Conservation (phyloP, 306 rosid genomes). For the Cucurbita maxima region DNA sequence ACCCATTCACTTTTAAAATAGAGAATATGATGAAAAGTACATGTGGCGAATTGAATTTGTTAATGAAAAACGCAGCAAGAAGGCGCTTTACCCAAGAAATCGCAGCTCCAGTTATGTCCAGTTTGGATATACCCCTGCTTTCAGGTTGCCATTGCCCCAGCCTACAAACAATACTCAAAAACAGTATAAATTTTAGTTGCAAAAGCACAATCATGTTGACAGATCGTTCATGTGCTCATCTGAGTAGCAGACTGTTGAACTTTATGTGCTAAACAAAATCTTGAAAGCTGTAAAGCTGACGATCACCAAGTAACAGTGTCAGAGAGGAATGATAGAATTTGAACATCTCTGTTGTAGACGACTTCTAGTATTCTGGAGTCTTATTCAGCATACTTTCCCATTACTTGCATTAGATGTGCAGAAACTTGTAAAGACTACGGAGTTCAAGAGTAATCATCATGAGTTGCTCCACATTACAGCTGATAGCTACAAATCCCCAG, state of each 20-base stretch:
- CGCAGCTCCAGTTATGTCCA: constrained; percentile 6
- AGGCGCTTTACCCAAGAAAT: constrained; percentile 6
- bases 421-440: constrained; percentile 18
- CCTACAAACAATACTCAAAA: not conserved
- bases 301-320: constrained; percentile 14
- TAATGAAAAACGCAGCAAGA: constrained; percentile 19
- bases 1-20: not conserved
- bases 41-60: constrained; percentile 2
- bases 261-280: constrained; percentile 22
- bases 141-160: not conserved
- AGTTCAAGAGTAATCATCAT: constrained; percentile 7
- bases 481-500: constrained; percentile 13
- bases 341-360: not conserved
- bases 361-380: not conserved
- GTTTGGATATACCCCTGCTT: constrained; percentile 6
- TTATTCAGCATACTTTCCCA: not conserved
- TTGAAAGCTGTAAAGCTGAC: constrained; percentile 8
- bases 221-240: constrained; percentile 23
- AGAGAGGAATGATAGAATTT: not conserved
- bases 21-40: not conserved
- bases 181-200: constrained; percentile 4
- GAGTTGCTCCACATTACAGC: constrained; percentile 2
- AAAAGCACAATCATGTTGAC: constrained; percentile 30
- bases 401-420: constrained; percentile 11
- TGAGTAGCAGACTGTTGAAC: constrained; percentile 22